Evolutionary conservation across 768 basidiomycete species (phyloP).

Genomic region (Porphyrellus cyaneotinctus): DNA sequence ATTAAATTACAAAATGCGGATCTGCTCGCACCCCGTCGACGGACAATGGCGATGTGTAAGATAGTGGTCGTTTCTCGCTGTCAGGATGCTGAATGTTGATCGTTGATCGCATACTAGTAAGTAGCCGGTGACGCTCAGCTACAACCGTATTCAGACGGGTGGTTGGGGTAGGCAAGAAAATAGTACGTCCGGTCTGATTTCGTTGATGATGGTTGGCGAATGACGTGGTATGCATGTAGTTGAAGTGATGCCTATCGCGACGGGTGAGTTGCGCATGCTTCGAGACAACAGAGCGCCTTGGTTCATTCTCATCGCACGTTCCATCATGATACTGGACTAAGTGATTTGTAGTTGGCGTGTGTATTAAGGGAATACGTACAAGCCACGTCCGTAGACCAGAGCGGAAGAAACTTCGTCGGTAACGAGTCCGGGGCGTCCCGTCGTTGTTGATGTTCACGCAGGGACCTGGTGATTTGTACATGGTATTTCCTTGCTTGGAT

Average conservation of each 20-base stretch:
- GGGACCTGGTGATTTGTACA: constrained; percentile 41
- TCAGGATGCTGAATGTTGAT: background rate
- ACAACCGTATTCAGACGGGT: constrained; percentile 50
- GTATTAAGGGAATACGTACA: constrained; percentile 43
- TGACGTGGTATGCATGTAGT: constrained; percentile 25
- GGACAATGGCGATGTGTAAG: constrained; percentile 50
- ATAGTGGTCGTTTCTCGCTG: constrained; percentile 1
- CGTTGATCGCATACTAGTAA: too few relatives aligned
- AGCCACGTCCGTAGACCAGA: constrained; percentile 43
- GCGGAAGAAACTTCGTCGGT: constrained; percentile 45
- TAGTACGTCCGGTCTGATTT: constrained; percentile 27
- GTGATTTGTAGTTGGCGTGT: constrained; percentile 41
- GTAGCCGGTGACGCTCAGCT: constrained; percentile 57
- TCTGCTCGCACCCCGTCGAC: constrained; percentile 55
- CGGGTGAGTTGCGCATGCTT: constrained; percentile 25
- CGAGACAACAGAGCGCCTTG: too few relatives aligned
- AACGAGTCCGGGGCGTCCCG: constrained; percentile 25
- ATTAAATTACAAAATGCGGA: constrained; percentile 56
- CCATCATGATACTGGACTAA: background rate
- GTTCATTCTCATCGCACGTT: background rate
- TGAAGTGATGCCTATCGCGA: constrained; percentile 36
- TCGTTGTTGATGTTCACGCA: constrained; percentile 19
- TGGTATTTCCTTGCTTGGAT: constrained; percentile 56
- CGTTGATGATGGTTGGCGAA: background rate
- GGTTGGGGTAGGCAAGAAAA: constrained; percentile 63